Evolutionary conservation across 768 basidiomycete genomes (phyloP).

Genomic region (Boletus tomentosulus): DNA sequence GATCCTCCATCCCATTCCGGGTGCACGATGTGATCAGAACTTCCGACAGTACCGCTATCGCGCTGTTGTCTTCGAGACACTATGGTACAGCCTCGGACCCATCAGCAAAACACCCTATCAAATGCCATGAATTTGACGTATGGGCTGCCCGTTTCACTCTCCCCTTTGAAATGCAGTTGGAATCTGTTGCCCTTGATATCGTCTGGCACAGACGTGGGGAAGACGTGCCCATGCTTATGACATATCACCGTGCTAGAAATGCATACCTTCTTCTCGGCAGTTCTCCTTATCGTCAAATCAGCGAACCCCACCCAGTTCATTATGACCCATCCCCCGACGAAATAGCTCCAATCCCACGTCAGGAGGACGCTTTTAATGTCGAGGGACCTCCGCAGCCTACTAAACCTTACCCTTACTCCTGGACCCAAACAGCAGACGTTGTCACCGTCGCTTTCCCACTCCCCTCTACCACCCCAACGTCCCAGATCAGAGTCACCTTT

Average conservation of each 20-base stretch:
- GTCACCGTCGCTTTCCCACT: constrained; percentile 82
- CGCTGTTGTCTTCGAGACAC: constrained; percentile 57
- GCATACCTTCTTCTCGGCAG: constrained; percentile 58
- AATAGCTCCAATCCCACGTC: constrained; percentile 62
- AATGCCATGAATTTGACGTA: constrained; percentile 54
- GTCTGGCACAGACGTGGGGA: constrained; percentile 68
- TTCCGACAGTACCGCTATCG: constrained; percentile 39
- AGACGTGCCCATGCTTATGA: constrained; percentile 61
- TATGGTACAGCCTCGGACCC: constrained; percentile 31
- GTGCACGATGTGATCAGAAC: constrained; percentile 33
- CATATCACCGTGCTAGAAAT: constrained; percentile 42
- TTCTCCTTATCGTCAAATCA: constrained; percentile 47
- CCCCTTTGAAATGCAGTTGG: constrained; percentile 31
- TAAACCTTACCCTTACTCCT: constrained; percentile 81
- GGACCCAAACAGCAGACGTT: constrained; percentile 84
- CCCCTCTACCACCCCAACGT: constrained; percentile 62
- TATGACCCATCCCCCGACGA: constrained; percentile 66
- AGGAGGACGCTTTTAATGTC: constrained; percentile 51
- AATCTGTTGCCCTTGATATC: constrained; percentile 43
- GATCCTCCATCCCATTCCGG: constrained; percentile 36
- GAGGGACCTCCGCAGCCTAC: constrained; percentile 28
- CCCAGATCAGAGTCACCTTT: constrained; percentile 64
- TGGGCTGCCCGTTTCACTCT: constrained; percentile 56
- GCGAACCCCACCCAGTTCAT: constrained; percentile 26
- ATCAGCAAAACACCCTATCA: constrained; percentile 17